Evolutionary conservation across 2,329 filamentous ascomycete genomes (phyloP).

Genomic region (Emmonsiellopsis sp.): DNA sequence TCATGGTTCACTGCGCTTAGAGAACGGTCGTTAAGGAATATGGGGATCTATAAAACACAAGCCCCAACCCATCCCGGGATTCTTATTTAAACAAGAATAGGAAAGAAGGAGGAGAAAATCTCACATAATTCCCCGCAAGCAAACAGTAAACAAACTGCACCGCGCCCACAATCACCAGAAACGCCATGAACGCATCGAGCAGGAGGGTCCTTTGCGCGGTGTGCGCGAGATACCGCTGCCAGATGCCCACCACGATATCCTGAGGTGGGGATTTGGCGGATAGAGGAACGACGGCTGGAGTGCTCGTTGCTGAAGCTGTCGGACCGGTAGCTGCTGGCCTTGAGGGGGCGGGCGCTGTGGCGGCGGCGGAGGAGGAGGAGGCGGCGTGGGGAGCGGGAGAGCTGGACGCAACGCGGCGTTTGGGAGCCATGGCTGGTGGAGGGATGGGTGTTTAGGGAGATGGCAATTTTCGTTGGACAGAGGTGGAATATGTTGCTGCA

Average conservation of each 20-base stretch:
- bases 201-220: constrained; percentile 90
- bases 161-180: constrained; percentile 75
- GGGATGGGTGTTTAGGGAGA: not conserved
- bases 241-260: constrained; percentile 61
- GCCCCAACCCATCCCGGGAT: not conserved
- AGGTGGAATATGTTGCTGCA: not conserved
- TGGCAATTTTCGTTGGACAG: not conserved
- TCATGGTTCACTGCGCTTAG: too few species aligned
- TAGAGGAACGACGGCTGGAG: constrained; percentile 23
- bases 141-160: constrained; percentile 92
- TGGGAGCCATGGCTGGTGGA: constrained; percentile 19
- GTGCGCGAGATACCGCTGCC: constrained; percentile 66
- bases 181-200: constrained; percentile 82
- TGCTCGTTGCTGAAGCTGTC: constrained; percentile 14
- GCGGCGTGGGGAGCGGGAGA: constrained; percentile 14
- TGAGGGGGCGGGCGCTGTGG: constrained; percentile 17
- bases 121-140: constrained; percentile 85
- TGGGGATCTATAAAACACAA: not conserved
- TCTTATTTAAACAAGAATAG: not conserved
- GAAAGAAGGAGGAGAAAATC: constrained; percentile 30
- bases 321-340: constrained; percentile 20
- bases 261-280: constrained; percentile 31
- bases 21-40: not conserved
- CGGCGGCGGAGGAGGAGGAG: constrained; percentile 14
- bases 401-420: constrained; percentile 19